Evolutionary conservation across 352 stramenopile genomes (phyloP), one percentile per base, ranked within the genome.

Genomic region (Pythium phragmiticola): DNA sequence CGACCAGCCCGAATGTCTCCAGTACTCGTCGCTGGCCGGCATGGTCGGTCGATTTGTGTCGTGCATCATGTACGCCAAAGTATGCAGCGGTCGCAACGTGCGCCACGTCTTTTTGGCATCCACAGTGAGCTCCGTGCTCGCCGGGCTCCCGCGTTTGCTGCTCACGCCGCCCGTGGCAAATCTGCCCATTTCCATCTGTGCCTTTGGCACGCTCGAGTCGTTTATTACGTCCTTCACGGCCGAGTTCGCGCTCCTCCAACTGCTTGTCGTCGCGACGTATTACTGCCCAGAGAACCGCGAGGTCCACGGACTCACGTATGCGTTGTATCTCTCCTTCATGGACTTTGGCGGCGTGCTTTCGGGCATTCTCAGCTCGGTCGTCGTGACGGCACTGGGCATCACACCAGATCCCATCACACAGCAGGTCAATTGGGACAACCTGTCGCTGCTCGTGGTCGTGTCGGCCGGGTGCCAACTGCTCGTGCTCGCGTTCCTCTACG

Each of bases 251-350:
- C 63, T 94, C 41, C 69, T 94, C 17, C 85, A 92, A 60, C 58
- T 94, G 41, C 78, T 94, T 21, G 83, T 94, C 30, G 81, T 94
- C 21, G 85, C 85, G n/a, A 94, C 85, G 7, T 91, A 76, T 72
- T 92, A 92, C 63, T 92, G 83, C 36, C 85, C 85, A 0, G 55
- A 73, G 9, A 68, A 74, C 54, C 70, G 63, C 1, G 74, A 85
- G 3, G 69, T 89, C 9, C 81, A 90, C 57, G 85, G 85, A 3
- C 69, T 94, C 30, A 89, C 85, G 48, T 94, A 94, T 65, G 83
- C 85, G 47, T 66, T 94, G 54, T 94, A 80, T 63, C 67, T 94
- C 41, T 92, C 83, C 13, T 90, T 91, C 60, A 94, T 94, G 82
- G 83, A 94, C 72, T 91, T 94, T 69, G 85, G 85, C 16, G 85